A percentile compares a stretch with the other conserved stretches of the same genome.
These are phyloP conservation scores for Calocera cornea DNA, from an alignment of 768 basidiomycete species.

Conservation along the genomic window DNA sequence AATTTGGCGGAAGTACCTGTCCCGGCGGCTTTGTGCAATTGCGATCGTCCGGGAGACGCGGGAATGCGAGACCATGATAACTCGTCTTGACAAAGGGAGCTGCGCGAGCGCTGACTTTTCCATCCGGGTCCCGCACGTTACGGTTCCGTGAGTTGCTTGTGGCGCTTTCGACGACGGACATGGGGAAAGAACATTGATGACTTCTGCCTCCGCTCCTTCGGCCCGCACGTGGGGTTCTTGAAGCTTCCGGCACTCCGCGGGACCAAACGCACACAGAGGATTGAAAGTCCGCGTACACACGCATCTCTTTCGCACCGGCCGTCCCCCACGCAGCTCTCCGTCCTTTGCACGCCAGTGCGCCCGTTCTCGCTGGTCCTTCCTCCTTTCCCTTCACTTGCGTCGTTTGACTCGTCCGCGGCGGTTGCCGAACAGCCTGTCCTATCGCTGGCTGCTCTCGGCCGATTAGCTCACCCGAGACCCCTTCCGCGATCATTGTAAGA, in stretches of 20 bases:
- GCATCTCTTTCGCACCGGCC: background rate
- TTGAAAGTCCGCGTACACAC: conserved; percentile 3
- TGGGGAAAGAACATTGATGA: background rate
- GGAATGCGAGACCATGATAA: no score
- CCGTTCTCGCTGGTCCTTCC: background rate
- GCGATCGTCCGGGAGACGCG: no score
- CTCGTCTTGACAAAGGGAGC: no score
- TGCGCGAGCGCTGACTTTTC: no score
- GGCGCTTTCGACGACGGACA: background rate
- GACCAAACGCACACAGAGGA: background rate
- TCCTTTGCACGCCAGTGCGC: background rate
- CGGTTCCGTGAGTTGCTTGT: no score
- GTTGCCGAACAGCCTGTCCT: background rate
- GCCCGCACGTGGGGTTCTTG: background rate
- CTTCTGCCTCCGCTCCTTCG: background rate
- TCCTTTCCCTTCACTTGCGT: background rate
- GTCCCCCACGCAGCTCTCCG: background rate
- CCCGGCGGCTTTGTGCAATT: background rate
- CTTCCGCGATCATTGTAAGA: no score
- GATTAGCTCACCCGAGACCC: no score
- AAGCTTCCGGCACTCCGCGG: conserved; percentile 3
- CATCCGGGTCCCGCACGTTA: no score
- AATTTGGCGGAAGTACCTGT: conserved; percentile 2
- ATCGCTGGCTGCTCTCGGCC: background rate
- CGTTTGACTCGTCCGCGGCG: background rate